phyloP scores from a whole-genome alignment of 2,329 filamentous ascomycete genomes.

The Pestalotiopsis sp. region DNA sequence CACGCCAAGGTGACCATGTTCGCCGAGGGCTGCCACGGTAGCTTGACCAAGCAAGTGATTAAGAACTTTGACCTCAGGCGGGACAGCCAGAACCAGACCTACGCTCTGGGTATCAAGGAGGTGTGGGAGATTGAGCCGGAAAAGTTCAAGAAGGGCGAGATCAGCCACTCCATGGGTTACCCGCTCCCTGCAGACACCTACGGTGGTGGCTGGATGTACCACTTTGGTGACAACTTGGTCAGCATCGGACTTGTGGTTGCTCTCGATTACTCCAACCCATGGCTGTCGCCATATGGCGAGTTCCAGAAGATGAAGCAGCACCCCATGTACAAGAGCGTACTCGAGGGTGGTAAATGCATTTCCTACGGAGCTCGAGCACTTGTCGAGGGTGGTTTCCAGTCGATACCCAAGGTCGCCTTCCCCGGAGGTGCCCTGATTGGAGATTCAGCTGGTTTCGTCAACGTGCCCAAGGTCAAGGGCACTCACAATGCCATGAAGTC shows the following conservation, averaged over 20 bases:
- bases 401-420: slow-evolving; percentile 95
- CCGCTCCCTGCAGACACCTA: slow-evolving; percentile 88
- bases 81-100: slow-evolving; percentile 92
- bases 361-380: slow-evolving; percentile 92
- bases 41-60: slow-evolving; percentile 90
- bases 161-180: slow-evolving; percentile 91
- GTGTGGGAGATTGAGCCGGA: slow-evolving; percentile 95
- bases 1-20: slow-evolving; percentile 90
- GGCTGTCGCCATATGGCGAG: slow-evolving; percentile 92
- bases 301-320: slow-evolving; percentile 99
- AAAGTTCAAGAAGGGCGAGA: slow-evolving; percentile 85
- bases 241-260: slow-evolving; percentile 89
- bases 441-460: slow-evolving; percentile 94
- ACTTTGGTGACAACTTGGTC: slow-evolving; percentile 97
- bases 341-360: slow-evolving; percentile 97
- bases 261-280: slow-evolving; percentile 94
- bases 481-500: slow-evolving; percentile 98
- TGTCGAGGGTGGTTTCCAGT: slow-evolving; percentile 95
- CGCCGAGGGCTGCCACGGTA: slow-evolving; percentile 94
- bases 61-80: slow-evolving; percentile 90
- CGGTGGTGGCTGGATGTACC: slow-evolving; percentile 98
- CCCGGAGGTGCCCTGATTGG: slow-evolving; percentile 94
- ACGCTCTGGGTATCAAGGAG: slow-evolving; percentile 92
- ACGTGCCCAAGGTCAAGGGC: slow-evolving; percentile 97
- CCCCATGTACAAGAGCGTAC: slow-evolving; percentile 80